Base-by-base conservation (phyloP, 2,329 filamentous ascomycete genomes). In the Xylariaceae sp. region DNA sequence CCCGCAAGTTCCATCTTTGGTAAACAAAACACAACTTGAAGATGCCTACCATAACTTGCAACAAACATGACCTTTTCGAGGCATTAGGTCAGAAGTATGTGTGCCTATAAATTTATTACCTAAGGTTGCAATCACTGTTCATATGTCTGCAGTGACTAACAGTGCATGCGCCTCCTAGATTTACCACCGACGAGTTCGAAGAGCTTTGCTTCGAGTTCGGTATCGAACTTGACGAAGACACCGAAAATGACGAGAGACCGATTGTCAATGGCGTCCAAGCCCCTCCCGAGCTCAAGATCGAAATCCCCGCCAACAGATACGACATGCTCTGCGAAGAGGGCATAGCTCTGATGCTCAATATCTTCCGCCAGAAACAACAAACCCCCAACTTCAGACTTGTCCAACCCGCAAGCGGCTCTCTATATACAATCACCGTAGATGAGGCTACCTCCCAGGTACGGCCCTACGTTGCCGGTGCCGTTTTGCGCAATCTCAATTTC, bases 161-260 rank as follows among this genome's bases (percentile, higher is more conserved):
- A 23, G 37, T 36, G 33, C 49, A 91, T 88, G 27, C 27, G 27
- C 27, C 27, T 4, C 27, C 27, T 16, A 32, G 27, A 16, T 32
- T 32, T 69, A 95, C 92, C 44, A 93, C 88, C 54, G 82, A 95
- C 61, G 88, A 95, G 64, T 98, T 98, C 64, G 93, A 98, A 69
- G 87, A 95, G 64, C 77, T 98, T 58, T 97, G 93, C 71, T 98
- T 98, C 78, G 92, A 98, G 63, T 98, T 95, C 65, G 91, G 91
- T 49, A 94, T 98, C 65, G 93, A 98, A 70, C 80, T 98, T 58
- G 93, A 98, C 72, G 92, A 97, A 73, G 93, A 98, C 68, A 93
- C 88, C 40, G 85, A 88, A 57, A 77, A 88, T 60, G 76, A 80
- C 47, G 82, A 88, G 55, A 77, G 53, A 3, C 50, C 50, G 11